A percentile compares a stretch with the other conserved stretches of the same genome.
These are phyloP conservation scores for Fomitopsis serialis DNA, from an alignment of 768 basidiomycete species.

Conservation along the genomic window DNA sequence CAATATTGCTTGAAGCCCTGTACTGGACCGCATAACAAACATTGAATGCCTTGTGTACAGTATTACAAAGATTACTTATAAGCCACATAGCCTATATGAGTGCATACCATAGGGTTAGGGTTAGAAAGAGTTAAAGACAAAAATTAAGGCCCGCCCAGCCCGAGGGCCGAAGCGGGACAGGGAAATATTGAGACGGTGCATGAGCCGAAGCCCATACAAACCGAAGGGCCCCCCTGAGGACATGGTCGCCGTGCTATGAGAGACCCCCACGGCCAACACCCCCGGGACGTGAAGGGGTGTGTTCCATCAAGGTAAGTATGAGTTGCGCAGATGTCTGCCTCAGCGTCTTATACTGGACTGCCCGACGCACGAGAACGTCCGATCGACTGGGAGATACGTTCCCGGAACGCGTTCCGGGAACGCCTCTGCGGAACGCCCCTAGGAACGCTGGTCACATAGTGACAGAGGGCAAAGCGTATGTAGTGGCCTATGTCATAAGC, in stretches of 20 bases:
- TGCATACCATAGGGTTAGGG: conserved; percentile 3
- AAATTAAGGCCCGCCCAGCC: conserved; percentile 7
- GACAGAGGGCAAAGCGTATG: no score
- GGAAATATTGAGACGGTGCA: conserved; percentile 28
- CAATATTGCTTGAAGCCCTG: no score
- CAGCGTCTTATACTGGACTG: neutral
- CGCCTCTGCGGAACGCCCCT: no score
- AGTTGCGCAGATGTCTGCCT: neutral
- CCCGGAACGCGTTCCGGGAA: no score
- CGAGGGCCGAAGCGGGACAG: conserved; percentile 8
- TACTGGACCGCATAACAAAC: no score
- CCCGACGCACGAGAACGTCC: no score
- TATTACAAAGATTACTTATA: neutral
- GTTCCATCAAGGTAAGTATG: neutral
- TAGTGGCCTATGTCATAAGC: no score
- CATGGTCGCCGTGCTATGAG: conserved; percentile 52
- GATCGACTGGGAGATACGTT: no score
- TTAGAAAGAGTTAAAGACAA: neutral
- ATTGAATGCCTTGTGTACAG: no score
- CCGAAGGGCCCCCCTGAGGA: conserved; percentile 38
- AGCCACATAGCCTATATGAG: neutral
- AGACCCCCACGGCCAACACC: conserved; percentile 29
- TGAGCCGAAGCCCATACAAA: conserved; percentile 38
- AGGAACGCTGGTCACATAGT: no score
- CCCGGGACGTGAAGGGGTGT: conserved; percentile 15